Percentiles rank a stretch among this genome's conserved stretches.
These are phyloP conservation scores for Fusarium sp. DNA, from an alignment of 2,329 filamentous ascomycete genomes.

Conservation along the genomic window DNA sequence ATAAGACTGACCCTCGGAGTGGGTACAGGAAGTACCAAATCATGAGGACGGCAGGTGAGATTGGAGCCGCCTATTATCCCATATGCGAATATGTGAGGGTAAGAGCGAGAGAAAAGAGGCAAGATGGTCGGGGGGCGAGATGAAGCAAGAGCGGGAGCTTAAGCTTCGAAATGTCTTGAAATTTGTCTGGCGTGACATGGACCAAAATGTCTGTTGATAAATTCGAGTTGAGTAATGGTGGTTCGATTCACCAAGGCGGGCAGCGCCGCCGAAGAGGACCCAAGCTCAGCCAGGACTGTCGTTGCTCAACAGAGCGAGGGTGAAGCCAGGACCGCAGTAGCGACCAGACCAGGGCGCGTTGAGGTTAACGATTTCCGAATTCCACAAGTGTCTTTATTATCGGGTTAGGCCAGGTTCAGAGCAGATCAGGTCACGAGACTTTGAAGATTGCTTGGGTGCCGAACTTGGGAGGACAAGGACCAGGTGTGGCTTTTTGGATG, in stretches of 20 bases:
- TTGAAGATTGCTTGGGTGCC: conserved; percentile 15
- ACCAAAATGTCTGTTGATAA: conserved; percentile 30
- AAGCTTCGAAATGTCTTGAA: conserved; percentile 26
- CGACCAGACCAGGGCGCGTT: conserved; percentile 30
- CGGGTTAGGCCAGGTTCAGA: conserved; percentile 3
- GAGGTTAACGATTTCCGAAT: conserved; percentile 32
- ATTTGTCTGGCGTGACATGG: conserved; percentile 44
- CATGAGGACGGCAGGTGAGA: conserved; percentile 59
- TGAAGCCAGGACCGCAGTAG: conserved; percentile 18
- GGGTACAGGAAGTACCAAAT: conserved; percentile 85
- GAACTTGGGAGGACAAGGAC: conserved; percentile 35
- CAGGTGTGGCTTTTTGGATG: conserved; percentile 25
- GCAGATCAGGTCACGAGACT: conserved; percentile 39
- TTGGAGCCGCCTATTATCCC: conserved; percentile 36
- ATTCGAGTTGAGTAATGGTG: conserved; percentile 24
- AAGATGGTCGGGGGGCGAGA: conserved; percentile 8
- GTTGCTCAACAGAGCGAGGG: conserved; percentile 30
- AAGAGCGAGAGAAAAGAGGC: conserved; percentile 12
- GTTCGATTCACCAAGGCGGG: conserved; percentile 40
- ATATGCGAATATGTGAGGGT: conserved; percentile 36
- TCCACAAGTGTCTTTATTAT: conserved; percentile 23
- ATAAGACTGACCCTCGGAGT: conserved; percentile 74
- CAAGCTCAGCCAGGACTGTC: conserved; percentile 13
- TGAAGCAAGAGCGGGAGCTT: conserved; percentile 23
- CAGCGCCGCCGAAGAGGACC: conserved; percentile 33